A percentile compares a stretch with the other conserved stretches of the same genome.
These are phyloP conservation scores for Colletotrichum graminicola DNA, from an alignment of 2,329 filamentous ascomycete species.

Conservation along the genomic window DNA sequence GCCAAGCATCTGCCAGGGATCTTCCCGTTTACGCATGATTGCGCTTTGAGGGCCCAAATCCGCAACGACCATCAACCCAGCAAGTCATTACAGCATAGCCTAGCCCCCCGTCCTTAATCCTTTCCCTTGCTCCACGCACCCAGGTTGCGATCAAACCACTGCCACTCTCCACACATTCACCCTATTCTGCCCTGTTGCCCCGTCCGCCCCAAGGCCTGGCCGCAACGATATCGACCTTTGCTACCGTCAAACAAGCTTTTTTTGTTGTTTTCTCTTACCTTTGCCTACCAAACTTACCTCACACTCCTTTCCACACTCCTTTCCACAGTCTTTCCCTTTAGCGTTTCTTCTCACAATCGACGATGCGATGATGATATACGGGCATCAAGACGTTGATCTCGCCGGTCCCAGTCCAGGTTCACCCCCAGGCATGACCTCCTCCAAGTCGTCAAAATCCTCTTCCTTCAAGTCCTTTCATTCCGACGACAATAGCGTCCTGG, in stretches of 20 bases:
- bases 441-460: constrained; percentile 91
- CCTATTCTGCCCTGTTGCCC: constrained; percentile 35
- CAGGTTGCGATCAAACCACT: constrained; percentile 7
- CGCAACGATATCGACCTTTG: constrained; percentile 27
- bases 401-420: constrained; percentile 55
- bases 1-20: constrained; percentile 38
- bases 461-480: constrained; percentile 82
- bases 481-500: constrained; percentile 77
- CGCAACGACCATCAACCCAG: constrained; percentile 15
- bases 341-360: constrained; percentile 20
- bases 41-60: constrained; percentile 10
- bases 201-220: constrained; percentile 29
- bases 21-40: constrained; percentile 33
- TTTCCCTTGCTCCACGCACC: constrained; percentile 28
- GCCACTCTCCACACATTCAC: constrained; percentile 9
- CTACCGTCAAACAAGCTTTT: constrained; percentile 39
- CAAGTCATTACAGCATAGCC: constrained; percentile 30
- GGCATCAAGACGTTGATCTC: constrained; percentile 41
- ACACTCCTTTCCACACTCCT: not conserved
- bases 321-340: constrained; percentile 4
- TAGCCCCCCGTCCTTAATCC: constrained; percentile 9
- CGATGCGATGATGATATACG: constrained; percentile 43
- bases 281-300: not conserved
- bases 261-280: constrained; percentile 26
- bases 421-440: constrained; percentile 82